Evolutionary conservation across 192 early-diverging fungal species (phyloP).

Genomic region (Haplosporangium gracile): DNA sequence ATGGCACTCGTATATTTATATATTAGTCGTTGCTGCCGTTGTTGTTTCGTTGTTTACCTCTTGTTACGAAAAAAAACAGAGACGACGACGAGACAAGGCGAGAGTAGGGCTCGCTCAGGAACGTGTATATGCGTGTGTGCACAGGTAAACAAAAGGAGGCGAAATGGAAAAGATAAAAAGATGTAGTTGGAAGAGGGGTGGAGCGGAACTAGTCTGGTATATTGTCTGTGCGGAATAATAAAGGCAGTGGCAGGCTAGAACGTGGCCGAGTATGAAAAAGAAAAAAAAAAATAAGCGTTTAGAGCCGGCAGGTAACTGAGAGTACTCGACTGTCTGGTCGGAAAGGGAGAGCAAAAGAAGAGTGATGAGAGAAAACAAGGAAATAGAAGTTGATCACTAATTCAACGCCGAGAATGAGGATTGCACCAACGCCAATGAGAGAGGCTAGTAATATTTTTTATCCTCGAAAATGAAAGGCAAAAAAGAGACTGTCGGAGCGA

Average conservation of each 20-base stretch:
- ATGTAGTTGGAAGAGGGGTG: neutral
- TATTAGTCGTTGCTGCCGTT: neutral
- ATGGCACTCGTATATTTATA: neutral
- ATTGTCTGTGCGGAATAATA: neutral
- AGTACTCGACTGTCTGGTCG: neutral
- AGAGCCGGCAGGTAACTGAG: neutral
- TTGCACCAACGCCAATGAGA: neutral
- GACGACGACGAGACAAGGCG: neutral
- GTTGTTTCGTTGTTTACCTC: neutral
- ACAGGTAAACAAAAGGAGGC: neutral
- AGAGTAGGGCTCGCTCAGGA: neutral
- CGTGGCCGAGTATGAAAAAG: neutral
- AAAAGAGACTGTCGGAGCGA: neutral
- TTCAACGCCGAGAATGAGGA: neutral
- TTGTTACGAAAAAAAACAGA: neutral
- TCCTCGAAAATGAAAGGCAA: neutral
- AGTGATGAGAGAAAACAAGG: neutral
- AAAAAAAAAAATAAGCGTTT: neutral
- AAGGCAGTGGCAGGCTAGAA: neutral
- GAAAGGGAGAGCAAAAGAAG: neutral
- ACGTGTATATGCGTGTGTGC: constrained; percentile 1
- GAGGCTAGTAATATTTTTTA: neutral
- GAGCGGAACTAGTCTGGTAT: neutral
- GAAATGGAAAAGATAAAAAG: neutral
- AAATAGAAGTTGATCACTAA: neutral